Evolutionary conservation across 2,329 filamentous ascomycete species (phyloP).

Genomic region (Cyphellophora attinorum): DNA sequence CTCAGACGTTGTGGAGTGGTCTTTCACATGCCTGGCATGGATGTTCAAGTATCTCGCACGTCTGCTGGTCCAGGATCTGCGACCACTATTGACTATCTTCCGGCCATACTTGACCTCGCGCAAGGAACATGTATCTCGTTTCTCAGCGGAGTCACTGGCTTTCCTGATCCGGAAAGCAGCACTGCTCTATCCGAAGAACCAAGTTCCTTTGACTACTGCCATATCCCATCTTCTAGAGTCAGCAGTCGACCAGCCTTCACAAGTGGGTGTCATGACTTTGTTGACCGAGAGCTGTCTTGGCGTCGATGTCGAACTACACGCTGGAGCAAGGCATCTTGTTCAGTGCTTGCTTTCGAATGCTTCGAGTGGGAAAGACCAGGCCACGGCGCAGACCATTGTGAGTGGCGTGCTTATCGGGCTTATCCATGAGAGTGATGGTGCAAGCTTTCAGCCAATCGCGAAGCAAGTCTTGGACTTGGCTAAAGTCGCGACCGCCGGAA

Average conservation of each 20-base stretch:
- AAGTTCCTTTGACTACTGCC: constrained; percentile 58
- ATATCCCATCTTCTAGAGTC: constrained; percentile 62
- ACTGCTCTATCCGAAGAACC: constrained; percentile 63
- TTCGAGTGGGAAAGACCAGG: constrained; percentile 34
- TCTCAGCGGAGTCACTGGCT: constrained; percentile 88
- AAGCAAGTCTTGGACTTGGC: constrained; percentile 48
- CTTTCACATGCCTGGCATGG: constrained; percentile 86
- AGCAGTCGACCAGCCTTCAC: constrained; percentile 38
- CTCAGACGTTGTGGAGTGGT: constrained; percentile 93
- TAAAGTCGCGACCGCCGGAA: constrained; percentile 30
- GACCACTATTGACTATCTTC: constrained; percentile 75
- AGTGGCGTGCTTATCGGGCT: constrained; percentile 62
- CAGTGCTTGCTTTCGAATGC: constrained; percentile 36
- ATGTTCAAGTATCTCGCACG: constrained; percentile 94
- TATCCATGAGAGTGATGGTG: constrained; percentile 68
- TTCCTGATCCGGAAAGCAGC: constrained; percentile 88
- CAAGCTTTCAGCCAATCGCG: constrained; percentile 62
- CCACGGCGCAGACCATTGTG: constrained; percentile 38
- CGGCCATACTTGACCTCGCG: constrained; percentile 69
- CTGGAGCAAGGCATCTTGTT: constrained; percentile 45
- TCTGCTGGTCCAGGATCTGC: constrained; percentile 73
- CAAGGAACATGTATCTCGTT: constrained; percentile 79
- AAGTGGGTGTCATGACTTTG: constrained; percentile 85
- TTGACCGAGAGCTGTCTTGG: constrained; percentile 72
- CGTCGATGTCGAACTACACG: constrained; percentile 49